Percentiles rank a stretch among this genome's conserved stretches.
Evolutionary conservation across 108 stramenopile genomes (phyloP).

Genomic region (Cyclotella cryptica): DNA sequence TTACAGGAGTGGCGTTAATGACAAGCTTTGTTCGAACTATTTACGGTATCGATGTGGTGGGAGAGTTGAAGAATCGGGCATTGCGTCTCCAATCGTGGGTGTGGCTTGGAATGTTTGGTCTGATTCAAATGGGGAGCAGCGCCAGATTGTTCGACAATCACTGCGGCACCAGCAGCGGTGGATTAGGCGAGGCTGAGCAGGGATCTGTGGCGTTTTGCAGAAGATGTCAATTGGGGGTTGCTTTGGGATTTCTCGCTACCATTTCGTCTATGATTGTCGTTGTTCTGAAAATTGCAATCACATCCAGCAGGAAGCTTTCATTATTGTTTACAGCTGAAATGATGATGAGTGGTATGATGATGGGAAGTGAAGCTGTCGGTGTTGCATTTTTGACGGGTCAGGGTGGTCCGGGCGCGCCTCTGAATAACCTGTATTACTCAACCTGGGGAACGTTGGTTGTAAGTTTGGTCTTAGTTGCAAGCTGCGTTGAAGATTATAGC

Average conservation of each 20-base stretch:
- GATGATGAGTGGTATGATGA: slow-evolving; percentile 55
- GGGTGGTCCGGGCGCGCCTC: slow-evolving; percentile 69
- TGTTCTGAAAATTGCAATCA: slow-evolving; percentile 70
- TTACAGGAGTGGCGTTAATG: slow-evolving; percentile 61
- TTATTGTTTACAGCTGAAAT: slow-evolving; percentile 73
- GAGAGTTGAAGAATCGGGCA: slow-evolving; percentile 62
- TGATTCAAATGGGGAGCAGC: slow-evolving; percentile 83
- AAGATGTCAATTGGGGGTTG: slow-evolving; percentile 75
- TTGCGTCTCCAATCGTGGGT: slow-evolving; percentile 71
- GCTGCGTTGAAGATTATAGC: slow-evolving; percentile 54
- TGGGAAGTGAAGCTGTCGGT: slow-evolving; percentile 67
- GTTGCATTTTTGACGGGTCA: slow-evolving; percentile 69
- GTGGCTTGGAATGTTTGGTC: slow-evolving; percentile 47
- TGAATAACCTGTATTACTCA: slow-evolving; percentile 87
- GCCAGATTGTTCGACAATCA: slow-evolving; percentile 76
- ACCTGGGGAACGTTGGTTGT: slow-evolving; percentile 66
- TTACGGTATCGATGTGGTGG: slow-evolving; percentile 77
- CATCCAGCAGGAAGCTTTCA: slow-evolving; percentile 37
- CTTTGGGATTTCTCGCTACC: slow-evolving; percentile 67
- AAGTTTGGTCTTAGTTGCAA: slow-evolving; percentile 46
- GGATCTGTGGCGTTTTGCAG: slow-evolving; percentile 59
- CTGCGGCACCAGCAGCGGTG: slow-evolving; percentile 43
- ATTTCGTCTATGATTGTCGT: slow-evolving; percentile 61
- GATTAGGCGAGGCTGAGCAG: slow-evolving; percentile 20
- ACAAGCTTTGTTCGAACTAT: slow-evolving; percentile 60